Base-by-base conservation (phyloP, 1,284 basidiomycete species). In the Athelia psychrophila region DNA sequence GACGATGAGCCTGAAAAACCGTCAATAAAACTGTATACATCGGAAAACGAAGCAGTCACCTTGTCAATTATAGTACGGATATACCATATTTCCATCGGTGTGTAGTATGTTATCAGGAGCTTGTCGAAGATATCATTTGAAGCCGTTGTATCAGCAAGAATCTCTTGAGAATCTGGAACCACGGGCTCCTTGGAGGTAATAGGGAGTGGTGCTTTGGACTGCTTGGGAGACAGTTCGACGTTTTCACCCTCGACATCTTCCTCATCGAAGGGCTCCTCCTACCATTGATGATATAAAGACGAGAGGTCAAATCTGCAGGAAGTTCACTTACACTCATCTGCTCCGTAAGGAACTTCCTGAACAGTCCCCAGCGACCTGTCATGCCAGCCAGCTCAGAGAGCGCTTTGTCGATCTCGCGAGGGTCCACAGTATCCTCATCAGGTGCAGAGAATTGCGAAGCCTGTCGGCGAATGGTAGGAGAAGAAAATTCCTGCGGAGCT, bases 51-150 rank as follows among this genome's bases (percentile, higher is more conserved):
- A 36, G 32, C 51, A 65, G 20, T 56, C n/a, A 88, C 94, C 77
- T 95, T 95, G 63, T 96, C 91, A 46, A 97, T 84, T 52, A 85
- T 88, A 12, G 81, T 86, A n/a, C 91, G 84, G 16, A 89, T 80
- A 67, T 95, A 98, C 95, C 95, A 98, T 3, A 86, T 72, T 67
- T 99, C 96, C 53, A 99, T 75, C 1, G 95, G 94, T 35, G 87
- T 78, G 64, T 97, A 98, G 62, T 90, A 94, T 16, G 79, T 80
- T 8, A 69, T 70, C 27, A 95, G 76, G 46, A 95, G 73, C 51
- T 83, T 76, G 23, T 88, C 81, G 51, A 98, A 87, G 6, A 84
- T 71, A 33, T 64, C 60, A 56, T 83, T 81, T 46, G 84, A 85
- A 2, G 68, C 65, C 49, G 75, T 90, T 9, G 75, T 67, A 52